These are phyloP conservation scores for Aspergillus awamori DNA, from an alignment of 2,329 filamentous ascomycete genomes.

Conservation along the genomic window DNA sequence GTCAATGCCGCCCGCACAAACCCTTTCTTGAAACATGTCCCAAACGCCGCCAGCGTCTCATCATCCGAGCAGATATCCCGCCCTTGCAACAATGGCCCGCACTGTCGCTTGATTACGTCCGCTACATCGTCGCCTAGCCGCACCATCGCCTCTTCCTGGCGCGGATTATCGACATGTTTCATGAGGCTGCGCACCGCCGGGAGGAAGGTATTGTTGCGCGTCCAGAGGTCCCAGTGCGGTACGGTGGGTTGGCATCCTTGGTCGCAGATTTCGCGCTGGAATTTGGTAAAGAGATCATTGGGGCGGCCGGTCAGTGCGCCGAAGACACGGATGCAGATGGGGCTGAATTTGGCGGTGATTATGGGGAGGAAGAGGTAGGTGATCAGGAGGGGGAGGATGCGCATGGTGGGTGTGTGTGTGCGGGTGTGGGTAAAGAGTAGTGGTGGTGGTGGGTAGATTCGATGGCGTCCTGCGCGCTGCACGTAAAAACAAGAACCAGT, in stretches of 20 bases:
- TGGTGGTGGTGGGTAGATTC: too few species aligned
- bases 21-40: constrained; percentile 39
- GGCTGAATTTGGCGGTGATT: constrained; percentile 42
- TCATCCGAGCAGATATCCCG: constrained; percentile 37
- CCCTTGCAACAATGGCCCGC: constrained; percentile 33
- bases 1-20: constrained; percentile 36
- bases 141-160: constrained; percentile 34
- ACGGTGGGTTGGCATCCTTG: constrained; percentile 37
- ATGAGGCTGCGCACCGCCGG: constrained; percentile 39
- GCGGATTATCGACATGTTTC: constrained; percentile 33
- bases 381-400: constrained; percentile 17
- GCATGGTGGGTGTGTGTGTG: constrained; percentile 22
- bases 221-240: constrained; percentile 41
- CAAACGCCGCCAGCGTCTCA: constrained; percentile 36
- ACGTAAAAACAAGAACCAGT: too few species aligned
- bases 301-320: constrained; percentile 58
- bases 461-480: too few species aligned
- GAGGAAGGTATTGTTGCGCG: constrained; percentile 40
- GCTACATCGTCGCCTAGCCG: constrained; percentile 40
- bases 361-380: constrained; percentile 23
- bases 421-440: too few species aligned
- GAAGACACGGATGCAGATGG: constrained; percentile 84
- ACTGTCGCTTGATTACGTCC: constrained; percentile 36
- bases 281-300: constrained; percentile 34
- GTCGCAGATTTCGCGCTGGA: constrained; percentile 39